Evolutionary conservation across 768 basidiomycete species (phyloP).

Genomic region (Kwoniella sp.): DNA sequence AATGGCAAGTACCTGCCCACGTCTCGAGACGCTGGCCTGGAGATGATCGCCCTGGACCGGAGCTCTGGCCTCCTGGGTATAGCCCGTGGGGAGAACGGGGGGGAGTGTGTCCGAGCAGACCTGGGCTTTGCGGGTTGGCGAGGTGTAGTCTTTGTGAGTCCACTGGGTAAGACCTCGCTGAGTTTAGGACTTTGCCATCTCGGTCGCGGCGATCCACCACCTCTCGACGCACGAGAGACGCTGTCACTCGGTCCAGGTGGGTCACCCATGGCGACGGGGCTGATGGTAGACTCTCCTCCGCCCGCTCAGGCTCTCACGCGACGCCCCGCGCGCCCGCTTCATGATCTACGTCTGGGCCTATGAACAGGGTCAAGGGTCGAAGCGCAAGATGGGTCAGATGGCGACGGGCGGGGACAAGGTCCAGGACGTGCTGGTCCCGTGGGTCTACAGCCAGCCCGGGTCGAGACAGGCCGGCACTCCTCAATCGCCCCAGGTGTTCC

Average conservation of each 20-base stretch:
- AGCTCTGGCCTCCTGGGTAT: conserved; percentile 73
- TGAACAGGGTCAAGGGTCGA: conserved; percentile 83
- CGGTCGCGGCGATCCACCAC: conserved; percentile 96
- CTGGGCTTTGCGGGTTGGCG: conserved; percentile 69
- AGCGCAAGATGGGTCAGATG: conserved; percentile 59
- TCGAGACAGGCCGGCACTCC: not conserved
- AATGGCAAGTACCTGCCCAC: conserved; percentile 92
- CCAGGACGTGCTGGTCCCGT: conserved; percentile 49
- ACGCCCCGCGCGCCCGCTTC: conserved; percentile 56
- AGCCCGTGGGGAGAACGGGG: conserved; percentile 68
- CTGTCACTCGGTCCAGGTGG: conserved; percentile 67
- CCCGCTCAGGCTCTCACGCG: conserved; percentile 17
- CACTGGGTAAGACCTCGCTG: conserved; percentile 5
- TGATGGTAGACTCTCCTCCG: conserved; percentile 17
- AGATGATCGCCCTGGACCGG: conserved; percentile 80
- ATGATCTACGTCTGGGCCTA: conserved; percentile 96
- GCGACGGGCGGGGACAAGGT: conserved; percentile 27
- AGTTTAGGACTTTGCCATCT: conserved; percentile 90
- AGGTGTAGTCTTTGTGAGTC: conserved; percentile 69
- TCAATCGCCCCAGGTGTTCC: conserved; percentile 56
- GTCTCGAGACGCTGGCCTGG: conserved; percentile 60
- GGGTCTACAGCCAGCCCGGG: conserved; percentile 36
- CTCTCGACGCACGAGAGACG: conserved; percentile 75
- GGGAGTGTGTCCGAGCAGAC: conserved; percentile 62
- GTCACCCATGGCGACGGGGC: not conserved